These are phyloP conservation scores for Macroventuria anomochaeta DNA, from an alignment of 2,329 filamentous ascomycete genomes.

Conservation along the genomic window DNA sequence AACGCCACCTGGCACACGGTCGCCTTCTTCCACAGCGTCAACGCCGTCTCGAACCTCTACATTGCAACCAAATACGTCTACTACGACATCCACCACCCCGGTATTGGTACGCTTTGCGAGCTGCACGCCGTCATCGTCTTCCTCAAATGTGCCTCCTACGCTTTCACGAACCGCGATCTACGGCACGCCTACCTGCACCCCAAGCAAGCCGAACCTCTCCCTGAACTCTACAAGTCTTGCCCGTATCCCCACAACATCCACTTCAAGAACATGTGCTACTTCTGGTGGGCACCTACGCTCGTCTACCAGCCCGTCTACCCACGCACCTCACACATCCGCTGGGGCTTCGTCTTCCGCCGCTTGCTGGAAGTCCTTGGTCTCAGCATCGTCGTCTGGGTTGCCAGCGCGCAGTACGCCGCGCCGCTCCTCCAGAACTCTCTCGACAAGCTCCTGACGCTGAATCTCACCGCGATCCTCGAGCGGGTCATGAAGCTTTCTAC, in stretches of 20 bases:
- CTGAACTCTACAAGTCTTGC: slow-evolving; percentile 80
- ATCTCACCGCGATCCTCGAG: slow-evolving; percentile 83
- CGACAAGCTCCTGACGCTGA: slow-evolving; percentile 81
- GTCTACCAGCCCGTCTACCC: slow-evolving; percentile 98
- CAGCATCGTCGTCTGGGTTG: slow-evolving; percentile 92
- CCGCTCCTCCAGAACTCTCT: slow-evolving; percentile 90
- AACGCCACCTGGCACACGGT: slow-evolving; percentile 79
- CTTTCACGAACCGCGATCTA: slow-evolving; percentile 93
- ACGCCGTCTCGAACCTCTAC: slow-evolving; percentile 79
- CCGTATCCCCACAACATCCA: slow-evolving; percentile 94
- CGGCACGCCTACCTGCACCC: slow-evolving; percentile 89
- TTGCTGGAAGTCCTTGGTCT: slow-evolving; percentile 78
- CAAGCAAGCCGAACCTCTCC: slow-evolving; percentile 72
- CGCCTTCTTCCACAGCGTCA: slow-evolving; percentile 80
- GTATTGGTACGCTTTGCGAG: slow-evolving; percentile 90
- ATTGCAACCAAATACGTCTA: slow-evolving; percentile 88
- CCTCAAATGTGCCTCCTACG: slow-evolving; percentile 95
- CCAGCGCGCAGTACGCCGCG: slow-evolving; percentile 90
- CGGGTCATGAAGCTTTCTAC: slow-evolving; percentile 93
- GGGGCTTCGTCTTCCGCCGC: slow-evolving; percentile 86
- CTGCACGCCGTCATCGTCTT: slow-evolving; percentile 93
- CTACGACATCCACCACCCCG: slow-evolving; percentile 87
- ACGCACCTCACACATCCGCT: slow-evolving; percentile 79
- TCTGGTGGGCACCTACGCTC: slow-evolving; percentile 97
- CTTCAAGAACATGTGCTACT: slow-evolving; percentile 85